Evolutionary conservation across 805 yeast species (phyloP).

Genomic region (Candida corydali): DNA sequence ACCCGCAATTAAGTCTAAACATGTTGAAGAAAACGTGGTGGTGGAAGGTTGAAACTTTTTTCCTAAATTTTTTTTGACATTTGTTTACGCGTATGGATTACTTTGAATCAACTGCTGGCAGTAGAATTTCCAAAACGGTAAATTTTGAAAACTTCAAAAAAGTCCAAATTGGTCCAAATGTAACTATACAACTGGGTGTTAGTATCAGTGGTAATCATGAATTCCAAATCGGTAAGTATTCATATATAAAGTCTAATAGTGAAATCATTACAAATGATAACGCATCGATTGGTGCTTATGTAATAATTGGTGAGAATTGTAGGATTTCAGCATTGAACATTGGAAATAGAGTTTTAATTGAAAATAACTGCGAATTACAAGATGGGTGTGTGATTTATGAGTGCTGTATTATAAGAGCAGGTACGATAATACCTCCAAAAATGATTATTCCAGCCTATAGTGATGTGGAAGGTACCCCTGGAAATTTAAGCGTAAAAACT

Average conservation of each 20-base stretch:
- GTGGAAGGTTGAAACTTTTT: too few species aligned
- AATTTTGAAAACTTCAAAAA: conserved; percentile 39
- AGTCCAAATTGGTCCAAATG: conserved; percentile 38
- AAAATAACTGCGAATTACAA: conserved; percentile 33
- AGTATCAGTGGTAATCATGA: conserved; percentile 6
- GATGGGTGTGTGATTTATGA: conserved; percentile 43
- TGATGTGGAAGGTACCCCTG: conserved; percentile 39
- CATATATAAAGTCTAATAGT: conserved; percentile 31
- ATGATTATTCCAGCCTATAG: conserved; percentile 51
- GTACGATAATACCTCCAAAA: conserved; percentile 38
- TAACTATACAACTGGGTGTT: conserved; percentile 32
- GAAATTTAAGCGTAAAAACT: conserved; percentile 23
- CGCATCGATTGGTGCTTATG: conserved; percentile 44
- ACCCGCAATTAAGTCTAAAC: conserved; percentile 50
- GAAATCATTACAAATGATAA: conserved; percentile 12
- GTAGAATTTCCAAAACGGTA: conserved; percentile 40
- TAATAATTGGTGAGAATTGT: conserved; percentile 35
- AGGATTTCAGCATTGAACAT: conserved; percentile 33
- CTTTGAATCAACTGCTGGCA: conserved; percentile 51
- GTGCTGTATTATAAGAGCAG: conserved; percentile 44
- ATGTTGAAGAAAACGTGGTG: conserved; percentile 11
- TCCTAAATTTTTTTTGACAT: neutral
- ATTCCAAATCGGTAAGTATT: conserved; percentile 43
- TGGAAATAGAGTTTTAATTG: conserved; percentile 50
- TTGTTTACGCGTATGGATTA: conserved; percentile 17